Percentiles rank a stretch among this genome's conserved stretches.
Evolutionary conservation across 768 basidiomycete species (phyloP).

Genomic region (Mycena albidolilacea): DNA sequence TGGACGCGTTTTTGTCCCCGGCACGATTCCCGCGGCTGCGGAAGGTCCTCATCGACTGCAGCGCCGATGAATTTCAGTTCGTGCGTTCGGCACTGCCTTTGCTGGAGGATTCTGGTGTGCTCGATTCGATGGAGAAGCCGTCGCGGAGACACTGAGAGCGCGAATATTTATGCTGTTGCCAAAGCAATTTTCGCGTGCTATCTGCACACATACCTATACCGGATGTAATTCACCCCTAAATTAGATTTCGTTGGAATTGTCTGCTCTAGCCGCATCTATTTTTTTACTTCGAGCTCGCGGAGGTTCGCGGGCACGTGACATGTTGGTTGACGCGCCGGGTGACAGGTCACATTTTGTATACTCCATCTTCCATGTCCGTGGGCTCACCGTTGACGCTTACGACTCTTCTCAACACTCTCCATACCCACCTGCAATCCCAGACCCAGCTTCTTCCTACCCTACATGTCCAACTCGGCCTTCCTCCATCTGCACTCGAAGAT

Average conservation of each 20-base stretch:
- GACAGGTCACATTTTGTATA: not conserved
- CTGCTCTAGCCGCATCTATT: too few relatives aligned
- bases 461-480: constrained; percentile 88
- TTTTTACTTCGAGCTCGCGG: too few relatives aligned
- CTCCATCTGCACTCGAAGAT: constrained; percentile 83
- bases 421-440: constrained; percentile 84
- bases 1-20: not conserved
- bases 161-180: too few relatives aligned
- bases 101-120: not conserved
- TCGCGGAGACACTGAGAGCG: too few relatives aligned
- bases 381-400: constrained; percentile 58
- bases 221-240: too few relatives aligned
- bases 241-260: too few relatives aligned
- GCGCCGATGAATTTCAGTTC: not conserved
- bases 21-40: not conserved
- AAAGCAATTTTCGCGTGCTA: too few relatives aligned
- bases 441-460: constrained; percentile 86
- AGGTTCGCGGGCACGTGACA: not conserved
- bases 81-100: not conserved
- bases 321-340: not conserved
- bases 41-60: not conserved
- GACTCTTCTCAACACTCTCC: constrained; percentile 81
- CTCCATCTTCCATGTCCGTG: constrained; percentile 24
- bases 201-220: too few relatives aligned
- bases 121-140: too few relatives aligned